phyloP scores from a whole-genome alignment of 2,329 filamentous ascomycete species.

The Ilyonectria robusta region DNA sequence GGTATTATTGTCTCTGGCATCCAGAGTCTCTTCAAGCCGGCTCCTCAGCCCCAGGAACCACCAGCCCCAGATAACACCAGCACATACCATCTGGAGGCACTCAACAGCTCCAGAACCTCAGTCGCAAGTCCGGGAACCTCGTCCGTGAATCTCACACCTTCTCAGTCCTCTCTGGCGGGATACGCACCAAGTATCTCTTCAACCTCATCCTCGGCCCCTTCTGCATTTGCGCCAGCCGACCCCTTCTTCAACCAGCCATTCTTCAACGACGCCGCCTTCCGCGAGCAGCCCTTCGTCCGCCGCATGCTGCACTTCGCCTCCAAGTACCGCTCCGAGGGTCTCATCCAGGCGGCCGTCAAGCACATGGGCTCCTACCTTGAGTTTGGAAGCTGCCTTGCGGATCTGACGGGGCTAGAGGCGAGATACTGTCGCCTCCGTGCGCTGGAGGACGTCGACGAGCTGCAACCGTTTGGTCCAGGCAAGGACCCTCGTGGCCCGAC shows the following conservation, averaged over 20 bases:
- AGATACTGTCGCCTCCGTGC: slow-evolving; percentile 79
- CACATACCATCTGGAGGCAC: slow-evolving; percentile 18
- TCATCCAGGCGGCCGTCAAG: slow-evolving; percentile 78
- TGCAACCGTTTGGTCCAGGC: slow-evolving; percentile 48
- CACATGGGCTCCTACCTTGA: slow-evolving; percentile 87
- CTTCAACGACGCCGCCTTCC: slow-evolving; percentile 79
- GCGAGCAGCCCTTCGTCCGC: slow-evolving; percentile 78
- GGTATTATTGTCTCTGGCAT: slow-evolving; percentile 88
- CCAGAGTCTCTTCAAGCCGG: slow-evolving; percentile 78
- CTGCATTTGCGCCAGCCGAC: slow-evolving; percentile 49
- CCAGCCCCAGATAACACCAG: slow-evolving; percentile 11
- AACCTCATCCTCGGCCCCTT: slow-evolving; percentile 19
- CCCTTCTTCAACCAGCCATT: slow-evolving; percentile 84
- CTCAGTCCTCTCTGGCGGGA: slow-evolving; percentile 35
- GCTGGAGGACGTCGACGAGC: slow-evolving; percentile 79
- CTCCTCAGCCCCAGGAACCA: slow-evolving; percentile 47
- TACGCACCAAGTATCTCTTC: slow-evolving; percentile 38
- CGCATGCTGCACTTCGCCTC: slow-evolving; percentile 81
- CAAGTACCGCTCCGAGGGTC: slow-evolving; percentile 81
- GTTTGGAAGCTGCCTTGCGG: slow-evolving; percentile 85
- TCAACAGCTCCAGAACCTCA: slow-evolving; percentile 20
- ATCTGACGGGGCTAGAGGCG: slow-evolving; percentile 77
- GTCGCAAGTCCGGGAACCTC: slow-evolving; percentile 34
- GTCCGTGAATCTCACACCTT: slow-evolving; percentile 37
- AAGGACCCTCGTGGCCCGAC: slow-evolving; percentile 44